Percentiles rank a stretch among this genome's conserved stretches.
phyloP scores from a whole-genome alignment of 2,329 filamentous ascomycete genomes.

The Pseudocercospora musae region DNA sequence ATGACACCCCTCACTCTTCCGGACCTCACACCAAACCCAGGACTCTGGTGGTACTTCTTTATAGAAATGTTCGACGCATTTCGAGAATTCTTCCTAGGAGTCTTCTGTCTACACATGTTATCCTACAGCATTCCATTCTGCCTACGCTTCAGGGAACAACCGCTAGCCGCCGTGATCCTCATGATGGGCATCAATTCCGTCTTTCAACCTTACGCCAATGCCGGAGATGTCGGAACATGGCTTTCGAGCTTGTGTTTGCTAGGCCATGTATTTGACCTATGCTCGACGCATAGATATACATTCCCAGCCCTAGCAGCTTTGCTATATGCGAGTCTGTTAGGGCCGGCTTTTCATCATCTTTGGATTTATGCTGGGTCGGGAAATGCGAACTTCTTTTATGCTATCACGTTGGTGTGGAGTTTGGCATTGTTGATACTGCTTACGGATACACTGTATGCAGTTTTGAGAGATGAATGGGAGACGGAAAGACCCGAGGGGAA shows the following conservation, averaged over 20 bases:
- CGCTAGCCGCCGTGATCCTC: slow-evolving; percentile 79
- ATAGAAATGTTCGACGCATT: slow-evolving; percentile 99
- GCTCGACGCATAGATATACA: slow-evolving; percentile 68
- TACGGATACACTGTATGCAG: slow-evolving; percentile 82
- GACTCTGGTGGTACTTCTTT: slow-evolving; percentile 99
- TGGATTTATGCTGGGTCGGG: slow-evolving; percentile 98
- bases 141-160: slow-evolving; percentile 77
- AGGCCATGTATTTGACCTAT: slow-evolving; percentile 86
- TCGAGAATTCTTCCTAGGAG: slow-evolving; percentile 90
- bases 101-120: slow-evolving; percentile 94
- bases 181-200: slow-evolving; percentile 86
- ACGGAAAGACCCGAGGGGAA: slow-evolving; percentile 84
- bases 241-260: slow-evolving; percentile 79
- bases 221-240: slow-evolving; percentile 84
- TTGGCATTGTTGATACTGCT: slow-evolving; percentile 82
- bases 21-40: slow-evolving; percentile 90
- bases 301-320: slow-evolving; percentile 82
- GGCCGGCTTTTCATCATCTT: slow-evolving; percentile 91
- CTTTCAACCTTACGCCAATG: slow-evolving; percentile 95
- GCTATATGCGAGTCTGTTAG: slow-evolving; percentile 82
- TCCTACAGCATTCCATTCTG: slow-evolving; percentile 85
- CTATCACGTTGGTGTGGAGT: slow-evolving; percentile 98
- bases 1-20: slow-evolving; percentile 87
- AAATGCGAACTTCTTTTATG: slow-evolving; percentile 99
- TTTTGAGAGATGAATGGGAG: slow-evolving; percentile 90